Conservation (phyloP, 139 green algal species). For the Desmodesmus armatus region DNA sequence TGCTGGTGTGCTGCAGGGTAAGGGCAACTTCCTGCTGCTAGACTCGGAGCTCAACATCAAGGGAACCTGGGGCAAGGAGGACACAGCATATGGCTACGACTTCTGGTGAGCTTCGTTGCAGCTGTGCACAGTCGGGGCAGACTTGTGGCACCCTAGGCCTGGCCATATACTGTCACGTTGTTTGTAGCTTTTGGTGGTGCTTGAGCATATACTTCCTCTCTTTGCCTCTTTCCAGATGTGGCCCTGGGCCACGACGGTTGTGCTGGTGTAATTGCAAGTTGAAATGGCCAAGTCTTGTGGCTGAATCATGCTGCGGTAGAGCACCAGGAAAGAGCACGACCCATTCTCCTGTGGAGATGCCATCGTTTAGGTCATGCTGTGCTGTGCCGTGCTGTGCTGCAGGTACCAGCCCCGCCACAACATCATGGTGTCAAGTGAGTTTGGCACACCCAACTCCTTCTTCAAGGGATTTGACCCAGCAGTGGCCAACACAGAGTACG, state of each 20-base stretch:
- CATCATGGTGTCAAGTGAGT: constrained; percentile 81
- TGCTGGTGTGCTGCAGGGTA: constrained; percentile 30
- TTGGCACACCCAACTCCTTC: constrained; percentile 78
- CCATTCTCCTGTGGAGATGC: background rate
- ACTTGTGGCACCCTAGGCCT: no score
- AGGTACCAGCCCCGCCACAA: constrained; percentile 89
- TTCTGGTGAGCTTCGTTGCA: constrained; percentile 77
- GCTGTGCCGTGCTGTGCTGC: background rate
- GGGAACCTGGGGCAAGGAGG: constrained; percentile 69
- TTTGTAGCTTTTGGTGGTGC: no score
- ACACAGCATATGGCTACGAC: constrained; percentile 81
- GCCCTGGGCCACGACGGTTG: no score
- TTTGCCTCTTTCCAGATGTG: no score
- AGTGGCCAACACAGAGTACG: constrained; percentile 31
- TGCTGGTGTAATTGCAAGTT: no score
- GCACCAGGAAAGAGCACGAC: no score
- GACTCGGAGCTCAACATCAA: constrained; percentile 82
- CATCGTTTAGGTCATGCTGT: background rate
- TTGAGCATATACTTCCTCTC: no score
- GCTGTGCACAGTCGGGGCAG: no score
- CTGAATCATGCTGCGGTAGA: no score
- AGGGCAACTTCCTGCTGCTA: constrained; percentile 86
- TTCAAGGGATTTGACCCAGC: constrained; percentile 84
- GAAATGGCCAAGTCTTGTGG: no score
- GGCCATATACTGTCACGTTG: no score